Conservation (phyloP, 2,329 filamentous ascomycete genomes). For the Venturia effusa region DNA sequence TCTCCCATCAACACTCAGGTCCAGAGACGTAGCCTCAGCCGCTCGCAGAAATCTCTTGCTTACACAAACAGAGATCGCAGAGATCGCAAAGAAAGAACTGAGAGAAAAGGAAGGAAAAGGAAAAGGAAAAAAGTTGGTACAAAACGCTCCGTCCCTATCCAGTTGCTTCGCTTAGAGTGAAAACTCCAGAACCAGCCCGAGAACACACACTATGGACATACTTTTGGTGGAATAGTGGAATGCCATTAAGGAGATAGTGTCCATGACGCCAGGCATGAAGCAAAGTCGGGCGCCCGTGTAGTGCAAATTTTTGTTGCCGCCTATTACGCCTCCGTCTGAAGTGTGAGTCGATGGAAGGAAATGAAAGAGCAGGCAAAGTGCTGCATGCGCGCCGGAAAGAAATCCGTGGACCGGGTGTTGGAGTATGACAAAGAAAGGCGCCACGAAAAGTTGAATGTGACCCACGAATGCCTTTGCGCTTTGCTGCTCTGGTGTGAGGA, state of each 20-base stretch:
- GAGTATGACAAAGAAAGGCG: background rate
- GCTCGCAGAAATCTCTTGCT: background rate
- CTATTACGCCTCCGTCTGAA: background rate
- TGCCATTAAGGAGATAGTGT: background rate
- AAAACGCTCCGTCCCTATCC: background rate
- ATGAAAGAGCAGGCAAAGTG: background rate
- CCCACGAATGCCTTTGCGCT: background rate
- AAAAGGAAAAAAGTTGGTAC: background rate
- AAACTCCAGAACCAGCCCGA: slow-evolving; percentile 5
- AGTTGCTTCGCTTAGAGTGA: background rate
- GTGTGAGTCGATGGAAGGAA: background rate
- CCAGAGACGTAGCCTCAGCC: background rate
- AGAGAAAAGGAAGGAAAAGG: background rate
- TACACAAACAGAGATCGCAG: background rate
- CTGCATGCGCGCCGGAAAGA: background rate
- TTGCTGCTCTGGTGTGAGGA: background rate
- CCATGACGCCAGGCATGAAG: slow-evolving; percentile 1
- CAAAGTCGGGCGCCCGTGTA: background rate
- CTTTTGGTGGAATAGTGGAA: background rate
- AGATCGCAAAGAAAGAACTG: background rate
- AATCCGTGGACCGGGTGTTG: background rate
- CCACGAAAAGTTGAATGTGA: background rate
- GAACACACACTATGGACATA: background rate
- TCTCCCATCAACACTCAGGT: background rate
- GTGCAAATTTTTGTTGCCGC: background rate